Percentiles rank a stretch among this genome's conserved stretches.
Conservation (phyloP, 306 rosid species). For the Acacia confusa region DNA sequence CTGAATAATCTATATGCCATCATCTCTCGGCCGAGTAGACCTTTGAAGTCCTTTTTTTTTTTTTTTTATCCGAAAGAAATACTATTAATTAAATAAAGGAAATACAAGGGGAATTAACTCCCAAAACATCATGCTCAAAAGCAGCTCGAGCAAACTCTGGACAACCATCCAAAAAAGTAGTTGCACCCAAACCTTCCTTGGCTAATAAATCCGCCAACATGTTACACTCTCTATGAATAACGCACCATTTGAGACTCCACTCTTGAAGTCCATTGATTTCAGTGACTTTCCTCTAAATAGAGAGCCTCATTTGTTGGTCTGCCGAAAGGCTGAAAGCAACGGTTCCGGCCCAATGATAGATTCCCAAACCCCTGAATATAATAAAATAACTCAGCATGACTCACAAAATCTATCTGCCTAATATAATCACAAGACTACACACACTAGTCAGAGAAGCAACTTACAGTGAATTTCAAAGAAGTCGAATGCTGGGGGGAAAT, state of each 20-base stretch:
- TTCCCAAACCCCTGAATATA: neutral
- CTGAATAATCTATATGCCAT: neutral
- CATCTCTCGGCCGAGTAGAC: neutral
- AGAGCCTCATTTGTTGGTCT: neutral
- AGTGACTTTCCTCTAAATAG: neutral
- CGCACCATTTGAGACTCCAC: too few relatives aligned
- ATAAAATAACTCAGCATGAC: neutral
- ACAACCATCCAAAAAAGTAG: too few relatives aligned
- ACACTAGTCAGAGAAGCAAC: neutral
- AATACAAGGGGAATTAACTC: too few relatives aligned
- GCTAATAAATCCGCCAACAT: too few relatives aligned
- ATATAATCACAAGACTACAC: neutral
- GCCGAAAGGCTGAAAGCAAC: constrained; percentile 4
- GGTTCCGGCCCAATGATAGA: neutral
- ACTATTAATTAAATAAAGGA: too few relatives aligned
- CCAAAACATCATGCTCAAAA: too few relatives aligned
- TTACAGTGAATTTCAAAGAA: constrained; percentile 17
- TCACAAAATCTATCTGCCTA: neutral
- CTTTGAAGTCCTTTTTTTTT: neutral
- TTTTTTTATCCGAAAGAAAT: too few relatives aligned
- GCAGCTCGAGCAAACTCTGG: too few relatives aligned
- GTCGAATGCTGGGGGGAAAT: neutral
- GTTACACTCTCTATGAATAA: too few relatives aligned
- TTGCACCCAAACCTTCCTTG: too few relatives aligned
- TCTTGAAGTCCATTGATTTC: neutral